Conservation (phyloP, 2,329 filamentous ascomycete genomes). For the Pseudopyrenochaeta lycopersici region DNA sequence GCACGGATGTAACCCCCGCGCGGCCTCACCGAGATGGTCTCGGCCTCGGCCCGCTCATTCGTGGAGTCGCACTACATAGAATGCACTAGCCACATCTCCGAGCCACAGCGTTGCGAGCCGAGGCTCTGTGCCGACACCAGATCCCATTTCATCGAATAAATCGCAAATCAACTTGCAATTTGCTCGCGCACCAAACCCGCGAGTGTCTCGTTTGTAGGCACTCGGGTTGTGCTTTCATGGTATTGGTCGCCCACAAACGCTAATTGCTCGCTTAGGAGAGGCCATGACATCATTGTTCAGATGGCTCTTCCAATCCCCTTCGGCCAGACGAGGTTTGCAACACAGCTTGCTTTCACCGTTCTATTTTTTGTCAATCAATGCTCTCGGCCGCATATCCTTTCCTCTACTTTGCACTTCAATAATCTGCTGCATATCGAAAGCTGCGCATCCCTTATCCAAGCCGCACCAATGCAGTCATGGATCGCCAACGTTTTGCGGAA, state of each 20-base stretch:
- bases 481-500: constrained; percentile 30
- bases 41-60: constrained; percentile 10
- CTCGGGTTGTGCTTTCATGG: constrained; percentile 4
- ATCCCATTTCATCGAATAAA: too few species aligned
- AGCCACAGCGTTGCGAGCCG: constrained; percentile 13
- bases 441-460: constrained; percentile 23
- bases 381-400: constrained; percentile 18
- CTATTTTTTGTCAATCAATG: constrained; percentile 27
- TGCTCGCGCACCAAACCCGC: constrained; percentile 1
- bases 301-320: constrained; percentile 5
- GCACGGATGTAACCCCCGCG: constrained; percentile 18
- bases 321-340: constrained; percentile 14
- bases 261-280: constrained; percentile 19
- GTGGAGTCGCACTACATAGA: constrained; percentile 8
- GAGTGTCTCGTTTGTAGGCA: background rate
- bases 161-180: background rate
- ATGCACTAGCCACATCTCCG: constrained; percentile 34
- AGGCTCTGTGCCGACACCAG: constrained; percentile 4
- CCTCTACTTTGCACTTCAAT: constrained; percentile 17
- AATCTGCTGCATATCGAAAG: constrained; percentile 16
- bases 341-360: constrained; percentile 26
- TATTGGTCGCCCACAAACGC: constrained; percentile 3
- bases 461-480: constrained; percentile 27
- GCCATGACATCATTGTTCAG: constrained; percentile 36
- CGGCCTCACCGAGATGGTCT: constrained; percentile 26